Conservation (phyloP, 192 early-diverging fungal species). For the Entomortierella beljakovae region DNA sequence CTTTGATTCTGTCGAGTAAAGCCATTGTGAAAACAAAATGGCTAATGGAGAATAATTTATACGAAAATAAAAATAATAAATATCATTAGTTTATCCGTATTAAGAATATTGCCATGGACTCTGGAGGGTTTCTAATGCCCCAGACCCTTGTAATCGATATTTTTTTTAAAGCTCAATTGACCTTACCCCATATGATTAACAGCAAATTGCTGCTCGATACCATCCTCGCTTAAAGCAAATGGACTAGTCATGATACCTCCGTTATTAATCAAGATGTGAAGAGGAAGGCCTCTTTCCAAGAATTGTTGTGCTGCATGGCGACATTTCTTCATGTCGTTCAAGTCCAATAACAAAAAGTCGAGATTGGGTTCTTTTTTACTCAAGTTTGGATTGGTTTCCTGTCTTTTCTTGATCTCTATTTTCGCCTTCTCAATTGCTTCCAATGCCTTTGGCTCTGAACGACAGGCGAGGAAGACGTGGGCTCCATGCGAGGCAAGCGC, state of each 20-base stretch:
- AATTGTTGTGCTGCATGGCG: conserved; percentile 48
- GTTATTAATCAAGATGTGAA: conserved; percentile 62
- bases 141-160: no score
- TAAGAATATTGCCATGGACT: no score
- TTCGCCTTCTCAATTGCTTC: conserved; percentile 30
- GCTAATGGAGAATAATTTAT: conserved; percentile 24
- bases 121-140: no score
- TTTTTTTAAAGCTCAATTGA: no score
- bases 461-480: conserved; percentile 35
- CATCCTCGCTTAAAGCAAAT: conserved; percentile 47
- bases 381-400: neutral
- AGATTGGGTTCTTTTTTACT: conserved; percentile 18
- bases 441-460: conserved; percentile 15
- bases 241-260: conserved; percentile 40
- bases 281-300: conserved; percentile 47
- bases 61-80: conserved; percentile 15
- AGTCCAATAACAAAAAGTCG: conserved; percentile 51
- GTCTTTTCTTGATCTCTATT: conserved; percentile 15
- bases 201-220: conserved; percentile 59
- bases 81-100: neutral
- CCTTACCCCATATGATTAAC: conserved; percentile 65
- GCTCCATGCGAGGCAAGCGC: conserved; percentile 39
- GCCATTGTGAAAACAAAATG: conserved; percentile 54
- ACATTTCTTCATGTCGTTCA: conserved; percentile 44
- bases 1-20: conserved; percentile 41